Conservation (phyloP, 208 protist species). For the Crithidia thermophila region DNA sequence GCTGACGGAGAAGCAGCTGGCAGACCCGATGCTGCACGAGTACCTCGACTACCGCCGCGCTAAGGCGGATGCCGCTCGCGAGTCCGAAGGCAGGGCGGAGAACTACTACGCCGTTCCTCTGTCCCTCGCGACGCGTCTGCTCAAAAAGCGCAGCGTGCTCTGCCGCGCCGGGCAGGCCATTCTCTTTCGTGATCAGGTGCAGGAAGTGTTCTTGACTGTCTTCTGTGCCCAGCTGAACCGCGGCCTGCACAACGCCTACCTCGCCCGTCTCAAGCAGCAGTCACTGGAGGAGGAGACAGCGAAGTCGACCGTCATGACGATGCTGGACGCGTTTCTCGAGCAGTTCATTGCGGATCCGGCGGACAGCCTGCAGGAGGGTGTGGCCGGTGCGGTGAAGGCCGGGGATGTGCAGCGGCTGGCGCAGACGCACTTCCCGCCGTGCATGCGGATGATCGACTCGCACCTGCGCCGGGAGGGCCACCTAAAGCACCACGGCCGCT, state of each 20-base stretch:
- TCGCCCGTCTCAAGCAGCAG: conserved; percentile 65
- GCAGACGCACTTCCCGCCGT: conserved; percentile 90
- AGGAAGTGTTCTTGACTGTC: conserved; percentile 86
- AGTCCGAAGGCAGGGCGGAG: conserved; percentile 46
- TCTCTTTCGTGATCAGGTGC: conserved; percentile 77
- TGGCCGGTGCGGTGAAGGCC: conserved; percentile 54
- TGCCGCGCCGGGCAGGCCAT: conserved; percentile 73
- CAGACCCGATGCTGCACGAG: conserved; percentile 47
- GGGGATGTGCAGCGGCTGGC: conserved; percentile 82
- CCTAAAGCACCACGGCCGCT: conserved; percentile 91
- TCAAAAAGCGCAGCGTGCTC: conserved; percentile 71
- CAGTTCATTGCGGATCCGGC: conserved; percentile 77
- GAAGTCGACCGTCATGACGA: conserved; percentile 71
- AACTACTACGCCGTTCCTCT: conserved; percentile 83
- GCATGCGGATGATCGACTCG: conserved; percentile 88
- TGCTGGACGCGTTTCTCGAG: conserved; percentile 87
- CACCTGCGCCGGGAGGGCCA: conserved; percentile 84
- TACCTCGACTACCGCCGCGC: conserved; percentile 65
- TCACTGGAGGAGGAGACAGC: conserved; percentile 61
- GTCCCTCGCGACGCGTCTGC: conserved; percentile 75
- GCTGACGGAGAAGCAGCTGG: conserved; percentile 52
- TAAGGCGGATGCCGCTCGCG: conserved; percentile 27
- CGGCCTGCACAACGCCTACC: conserved; percentile 80
- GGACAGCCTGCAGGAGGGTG: conserved; percentile 58
- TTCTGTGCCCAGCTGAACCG: conserved; percentile 68